Percentiles rank a stretch among this genome's conserved stretches.
Conservation (phyloP, 176 grass and related monocot species). For the Tuctoria greenei region DNA sequence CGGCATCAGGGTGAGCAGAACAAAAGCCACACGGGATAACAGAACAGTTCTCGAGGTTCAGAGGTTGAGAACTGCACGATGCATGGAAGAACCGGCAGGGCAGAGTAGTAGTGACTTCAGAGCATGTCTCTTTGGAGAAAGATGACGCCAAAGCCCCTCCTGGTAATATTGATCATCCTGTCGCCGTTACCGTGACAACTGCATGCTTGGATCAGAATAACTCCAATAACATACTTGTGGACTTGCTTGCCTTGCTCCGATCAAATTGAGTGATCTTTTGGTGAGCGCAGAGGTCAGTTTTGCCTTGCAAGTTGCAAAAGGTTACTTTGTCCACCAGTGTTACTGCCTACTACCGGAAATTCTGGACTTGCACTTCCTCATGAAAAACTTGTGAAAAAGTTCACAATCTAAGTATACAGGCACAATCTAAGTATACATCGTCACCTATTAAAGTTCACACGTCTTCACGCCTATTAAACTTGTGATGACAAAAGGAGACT, state of each 20-base stretch:
- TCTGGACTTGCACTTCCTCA: constrained; percentile 6
- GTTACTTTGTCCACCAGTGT: constrained; percentile 19
- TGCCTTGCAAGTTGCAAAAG: constrained; percentile 13
- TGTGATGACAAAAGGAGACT: background rate
- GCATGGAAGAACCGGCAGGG: background rate
- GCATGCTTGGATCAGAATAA: constrained; percentile 34
- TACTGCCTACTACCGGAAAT: background rate
- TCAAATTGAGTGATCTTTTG: constrained; percentile 5
- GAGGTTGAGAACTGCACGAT: background rate
- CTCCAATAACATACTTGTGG: constrained; percentile 13
- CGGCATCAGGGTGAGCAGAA: background rate
- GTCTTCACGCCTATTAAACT: background rate
- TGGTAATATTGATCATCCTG: constrained; percentile 2
- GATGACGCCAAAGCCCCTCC: background rate
- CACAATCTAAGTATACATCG: background rate
- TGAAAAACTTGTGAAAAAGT: background rate
- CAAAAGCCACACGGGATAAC: constrained; percentile 25
- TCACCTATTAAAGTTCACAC: background rate
- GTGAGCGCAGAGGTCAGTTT: constrained; percentile 4
- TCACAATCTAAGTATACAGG: background rate
- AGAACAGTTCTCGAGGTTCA: constrained; percentile 12
- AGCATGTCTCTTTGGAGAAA: background rate
- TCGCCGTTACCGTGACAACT: constrained; percentile 33
- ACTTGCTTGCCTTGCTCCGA: constrained; percentile 27
- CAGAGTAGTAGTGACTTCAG: constrained; percentile 21